Percentiles rank a stretch among this genome's conserved stretches.
Evolutionary conservation across 306 rosid species (phyloP).

Genomic region (Corylus americana): DNA sequence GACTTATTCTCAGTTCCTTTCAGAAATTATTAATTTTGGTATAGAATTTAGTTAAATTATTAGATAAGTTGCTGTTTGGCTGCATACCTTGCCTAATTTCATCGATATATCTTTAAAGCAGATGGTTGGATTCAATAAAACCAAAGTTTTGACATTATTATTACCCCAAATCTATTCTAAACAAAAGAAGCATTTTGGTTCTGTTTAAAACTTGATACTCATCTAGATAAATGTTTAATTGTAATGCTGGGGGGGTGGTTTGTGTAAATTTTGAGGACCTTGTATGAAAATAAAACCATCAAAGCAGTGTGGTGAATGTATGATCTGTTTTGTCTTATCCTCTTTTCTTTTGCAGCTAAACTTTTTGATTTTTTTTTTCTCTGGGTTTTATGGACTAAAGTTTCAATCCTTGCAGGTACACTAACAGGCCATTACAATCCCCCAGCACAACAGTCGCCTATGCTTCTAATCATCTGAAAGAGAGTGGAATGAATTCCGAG

Average conservation of each 20-base stretch:
- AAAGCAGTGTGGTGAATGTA: background rate
- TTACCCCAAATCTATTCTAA: background rate
- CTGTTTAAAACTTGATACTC: background rate
- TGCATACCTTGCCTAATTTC: constrained; percentile 13
- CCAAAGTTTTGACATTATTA: background rate
- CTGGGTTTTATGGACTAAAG: constrained; percentile 23
- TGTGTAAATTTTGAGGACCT: background rate
- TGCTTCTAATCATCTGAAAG: constrained; percentile 49
- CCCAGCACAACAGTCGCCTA: constrained; percentile 35
- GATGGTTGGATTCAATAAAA: constrained; percentile 3
- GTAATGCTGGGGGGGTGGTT: background rate
- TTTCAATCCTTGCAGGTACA: constrained; percentile 63
- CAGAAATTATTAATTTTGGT: constrained; percentile 3
- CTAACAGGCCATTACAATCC: constrained; percentile 55
- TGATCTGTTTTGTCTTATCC: constrained; percentile 1
- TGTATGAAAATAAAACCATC: background rate
- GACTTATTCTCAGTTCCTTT: constrained; percentile 3
- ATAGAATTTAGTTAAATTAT: constrained; percentile 6
- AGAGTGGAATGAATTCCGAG: constrained; percentile 45
- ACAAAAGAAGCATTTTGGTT: background rate
- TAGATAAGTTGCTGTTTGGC: constrained; percentile 13
- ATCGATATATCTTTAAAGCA: background rate
- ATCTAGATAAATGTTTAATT: background rate
- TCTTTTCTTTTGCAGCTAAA: background rate
- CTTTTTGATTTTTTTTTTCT: background rate